A percentile compares a stretch with the other conserved stretches of the same genome.
Conservation (phyloP, 1,284 basidiomycete species). For the Malassezia yamatoensis region DNA sequence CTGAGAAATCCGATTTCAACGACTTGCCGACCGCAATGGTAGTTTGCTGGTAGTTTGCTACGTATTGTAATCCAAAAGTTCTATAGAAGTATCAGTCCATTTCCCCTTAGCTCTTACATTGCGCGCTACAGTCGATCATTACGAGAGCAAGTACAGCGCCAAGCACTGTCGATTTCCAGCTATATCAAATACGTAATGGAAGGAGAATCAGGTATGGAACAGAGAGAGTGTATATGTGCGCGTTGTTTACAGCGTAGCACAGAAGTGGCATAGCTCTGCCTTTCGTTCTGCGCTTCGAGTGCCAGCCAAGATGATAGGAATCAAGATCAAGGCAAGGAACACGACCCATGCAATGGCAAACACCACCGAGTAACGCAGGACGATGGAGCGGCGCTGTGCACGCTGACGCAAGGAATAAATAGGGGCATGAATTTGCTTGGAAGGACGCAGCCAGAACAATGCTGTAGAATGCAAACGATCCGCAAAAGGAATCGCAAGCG, state of each 20-base stretch:
- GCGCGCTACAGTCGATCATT: too few species aligned
- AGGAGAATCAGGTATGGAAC: too few species aligned
- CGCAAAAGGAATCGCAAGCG: constrained; percentile 48
- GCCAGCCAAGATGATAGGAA: constrained; percentile 34
- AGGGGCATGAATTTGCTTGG: constrained; percentile 61
- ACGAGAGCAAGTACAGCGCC: too few species aligned
- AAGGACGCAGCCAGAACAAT: constrained; percentile 51
- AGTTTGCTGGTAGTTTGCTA: too few species aligned
- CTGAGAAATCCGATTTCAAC: too few species aligned
- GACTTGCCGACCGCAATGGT: too few species aligned
- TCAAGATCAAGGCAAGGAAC: constrained; percentile 60
- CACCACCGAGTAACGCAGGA: constrained; percentile 63
- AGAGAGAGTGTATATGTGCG: not conserved
- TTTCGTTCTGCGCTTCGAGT: constrained; percentile 16
- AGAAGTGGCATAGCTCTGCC: constrained; percentile 6
- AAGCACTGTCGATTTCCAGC: too few species aligned
- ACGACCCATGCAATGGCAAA: constrained; percentile 65
- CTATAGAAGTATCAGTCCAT: too few species aligned
- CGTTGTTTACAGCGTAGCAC: constrained; percentile 8
- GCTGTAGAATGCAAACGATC: constrained; percentile 40
- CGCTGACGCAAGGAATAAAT: constrained; percentile 57
- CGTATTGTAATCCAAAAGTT: too few species aligned
- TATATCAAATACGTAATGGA: too few species aligned
- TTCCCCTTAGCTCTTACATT: too few species aligned
- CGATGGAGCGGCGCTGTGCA: constrained; percentile 43